Evolutionary conservation across 2,329 filamentous ascomycete genomes (phyloP), one percentile per base, ranked within the genome.

Genomic region (Pleomassaria siparia): DNA sequence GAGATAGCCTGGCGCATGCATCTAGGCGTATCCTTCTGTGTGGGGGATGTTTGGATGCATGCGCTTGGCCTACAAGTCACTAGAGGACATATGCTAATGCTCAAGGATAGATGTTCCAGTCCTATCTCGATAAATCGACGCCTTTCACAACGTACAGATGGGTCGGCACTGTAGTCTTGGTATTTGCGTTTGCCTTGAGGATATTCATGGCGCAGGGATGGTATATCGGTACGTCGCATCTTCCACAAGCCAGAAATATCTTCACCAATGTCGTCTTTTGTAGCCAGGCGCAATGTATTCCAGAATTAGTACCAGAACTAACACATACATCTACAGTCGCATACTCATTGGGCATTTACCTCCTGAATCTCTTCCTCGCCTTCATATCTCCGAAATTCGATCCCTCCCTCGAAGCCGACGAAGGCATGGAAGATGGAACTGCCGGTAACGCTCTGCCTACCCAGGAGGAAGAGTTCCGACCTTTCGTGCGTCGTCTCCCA

Each of bases 371-470:
- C 51, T 99, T 99, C 82, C 89, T 99, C 70, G 94, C 94, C 62
- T 99, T 99, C 80, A 82, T 99, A 46, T 89, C 92, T 68, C 94
- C 94, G 63, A 99, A 99, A 79, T 97, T 99, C 79, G 94, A 99
- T 77, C 94, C 94, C 46, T 95, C 91, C 56, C 89, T 94, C 69
- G 92, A 96, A 69, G 80, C 91, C 70, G 94, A 99, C 72, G 94
- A 91, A 69, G 91, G 95, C 58, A 92, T 97, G 81, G 94, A 99
- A 74, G 92, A 96, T 63, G 94, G 94, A 52, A 69, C 67, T 20
- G 82, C 89, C 13, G 84, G 87, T 44, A 83, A 84, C 41, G 29
- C 21, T 21, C 84, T 99, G 35, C 94, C 94, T 20, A 97, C 91
- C 48, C 96, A 96, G 77, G 86, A 90, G 63, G 92, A 97, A 67